phyloP scores from a whole-genome alignment of 768 basidiomycete genomes.

The Pleurotus djamor region DNA sequence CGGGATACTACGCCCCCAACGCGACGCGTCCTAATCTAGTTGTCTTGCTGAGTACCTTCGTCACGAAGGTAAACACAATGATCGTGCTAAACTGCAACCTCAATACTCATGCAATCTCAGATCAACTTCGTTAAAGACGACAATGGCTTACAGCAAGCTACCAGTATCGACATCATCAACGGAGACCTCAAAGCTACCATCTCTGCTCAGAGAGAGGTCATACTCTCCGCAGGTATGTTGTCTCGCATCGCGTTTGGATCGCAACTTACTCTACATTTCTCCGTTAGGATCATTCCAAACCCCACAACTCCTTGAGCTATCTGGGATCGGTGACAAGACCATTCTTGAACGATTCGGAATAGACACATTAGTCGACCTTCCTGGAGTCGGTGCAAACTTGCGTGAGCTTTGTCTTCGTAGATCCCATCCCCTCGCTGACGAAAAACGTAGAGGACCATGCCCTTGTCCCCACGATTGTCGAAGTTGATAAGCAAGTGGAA shows the following conservation, averaged over 20 bases:
- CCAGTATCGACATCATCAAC: slow-evolving; percentile 1
- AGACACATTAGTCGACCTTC: slow-evolving; percentile 20
- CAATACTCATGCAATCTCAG: not conserved
- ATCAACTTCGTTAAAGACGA: not conserved
- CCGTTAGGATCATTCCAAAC: slow-evolving; percentile 23
- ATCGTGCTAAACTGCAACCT: not conserved
- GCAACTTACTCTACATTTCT: not conserved
- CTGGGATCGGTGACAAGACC: slow-evolving; percentile 17
- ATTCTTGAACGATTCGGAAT: slow-evolving; percentile 14
- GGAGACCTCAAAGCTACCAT: not conserved
- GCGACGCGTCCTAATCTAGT: not conserved
- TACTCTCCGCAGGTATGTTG: slow-evolving; percentile 1
- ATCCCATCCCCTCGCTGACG: not conserved
- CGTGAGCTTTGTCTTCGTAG: not conserved
- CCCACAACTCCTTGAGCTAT: slow-evolving; percentile 22
- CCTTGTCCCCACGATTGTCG: not conserved
- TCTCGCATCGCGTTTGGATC: not conserved
- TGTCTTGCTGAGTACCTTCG: slow-evolving; percentile 12
- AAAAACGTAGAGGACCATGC: slow-evolving; percentile 4
- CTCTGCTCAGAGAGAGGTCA: slow-evolving; percentile 4
- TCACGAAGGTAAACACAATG: not conserved
- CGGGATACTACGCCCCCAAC: slow-evolving; percentile 10
- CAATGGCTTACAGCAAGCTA: slow-evolving; percentile 11
- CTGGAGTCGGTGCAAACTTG: slow-evolving; percentile 28
- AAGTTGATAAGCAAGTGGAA: slow-evolving; percentile 4